A percentile compares a stretch with the other conserved stretches of the same genome.
Conservation (phyloP, 345 rosid species). For the Eucalyptus polybractea region DNA sequence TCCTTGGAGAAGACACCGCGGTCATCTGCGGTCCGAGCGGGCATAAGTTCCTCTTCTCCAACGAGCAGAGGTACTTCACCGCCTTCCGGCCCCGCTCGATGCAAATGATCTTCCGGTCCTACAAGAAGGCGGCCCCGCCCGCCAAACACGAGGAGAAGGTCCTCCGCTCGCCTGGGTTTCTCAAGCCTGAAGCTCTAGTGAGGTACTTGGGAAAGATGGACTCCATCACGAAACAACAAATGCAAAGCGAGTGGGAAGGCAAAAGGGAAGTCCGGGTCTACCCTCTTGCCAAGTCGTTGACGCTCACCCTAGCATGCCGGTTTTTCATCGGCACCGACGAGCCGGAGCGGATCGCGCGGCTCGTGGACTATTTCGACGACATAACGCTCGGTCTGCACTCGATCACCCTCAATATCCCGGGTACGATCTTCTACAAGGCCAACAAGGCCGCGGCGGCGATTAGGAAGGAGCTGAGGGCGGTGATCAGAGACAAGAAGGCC, state of each 20-base stretch:
- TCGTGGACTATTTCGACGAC: constrained; percentile 21
- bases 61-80: constrained; percentile 42
- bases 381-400: constrained; percentile 37
- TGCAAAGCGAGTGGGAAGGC: constrained; percentile 26
- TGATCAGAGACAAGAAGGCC: constrained; percentile 22
- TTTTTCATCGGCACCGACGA: constrained; percentile 39
- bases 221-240: constrained; percentile 23
- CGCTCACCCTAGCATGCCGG: constrained; percentile 32
- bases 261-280: constrained; percentile 11
- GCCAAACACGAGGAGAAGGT: constrained; percentile 5
- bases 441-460: constrained; percentile 15
- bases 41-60: constrained; percentile 43
- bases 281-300: constrained; percentile 23
- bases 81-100: constrained; percentile 37
- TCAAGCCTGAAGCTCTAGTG: constrained; percentile 42
- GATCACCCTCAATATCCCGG: constrained; percentile 18
- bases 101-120: constrained; percentile 36
- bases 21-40: constrained; percentile 51
- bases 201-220: constrained; percentile 39
- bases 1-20: constrained; percentile 37
- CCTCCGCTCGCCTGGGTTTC: constrained; percentile 21
- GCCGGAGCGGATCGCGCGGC: constrained; percentile 23
- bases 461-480: constrained; percentile 10
- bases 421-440: constrained; percentile 24
- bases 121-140: constrained; percentile 2